These are phyloP conservation scores for Xylariaceae sp. DNA, from an alignment of 2,329 filamentous ascomycete genomes.

Conservation along the genomic window DNA sequence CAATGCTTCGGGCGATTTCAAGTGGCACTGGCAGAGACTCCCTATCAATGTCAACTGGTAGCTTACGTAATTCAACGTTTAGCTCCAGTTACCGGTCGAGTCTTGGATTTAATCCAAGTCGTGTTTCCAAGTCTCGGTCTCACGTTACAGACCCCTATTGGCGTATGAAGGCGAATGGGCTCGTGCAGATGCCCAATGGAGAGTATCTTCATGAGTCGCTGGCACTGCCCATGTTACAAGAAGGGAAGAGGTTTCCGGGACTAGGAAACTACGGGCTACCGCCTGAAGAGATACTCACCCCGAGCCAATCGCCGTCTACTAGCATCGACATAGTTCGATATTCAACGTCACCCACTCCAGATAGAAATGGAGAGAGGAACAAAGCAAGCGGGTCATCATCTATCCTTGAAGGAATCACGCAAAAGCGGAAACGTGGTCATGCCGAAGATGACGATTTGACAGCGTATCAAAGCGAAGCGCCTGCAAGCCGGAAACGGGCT, in stretches of 20 bases:
- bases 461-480: constrained; percentile 31
- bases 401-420: constrained; percentile 18
- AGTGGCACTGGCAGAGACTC: constrained; percentile 34
- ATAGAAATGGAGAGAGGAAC: constrained; percentile 4
- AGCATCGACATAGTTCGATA: constrained; percentile 2
- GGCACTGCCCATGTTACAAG: constrained; percentile 51
- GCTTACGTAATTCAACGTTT: constrained; percentile 41
- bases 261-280: constrained; percentile 46
- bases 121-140: constrained; percentile 38
- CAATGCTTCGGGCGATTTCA: constrained; percentile 38
- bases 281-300: constrained; percentile 26
- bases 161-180: constrained; percentile 44
- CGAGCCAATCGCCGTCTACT: constrained; percentile 28
- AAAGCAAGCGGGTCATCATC: constrained; percentile 32
- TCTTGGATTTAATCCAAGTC: constrained; percentile 42
- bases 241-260: constrained; percentile 48
- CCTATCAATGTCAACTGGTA: constrained; percentile 40
- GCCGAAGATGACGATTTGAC: constrained; percentile 33
- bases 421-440: constrained; percentile 37
- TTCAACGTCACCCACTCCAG: constrained; percentile 6
- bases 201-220: constrained; percentile 59
- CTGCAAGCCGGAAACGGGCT: constrained; percentile 34
- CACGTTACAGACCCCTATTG: constrained; percentile 44
- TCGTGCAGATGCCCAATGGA: constrained; percentile 60
- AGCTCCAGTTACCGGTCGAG: constrained; percentile 44